These are phyloP conservation scores for Gentiana macrophylla DNA, from an alignment of 257 asterid species.

Conservation along the genomic window DNA sequence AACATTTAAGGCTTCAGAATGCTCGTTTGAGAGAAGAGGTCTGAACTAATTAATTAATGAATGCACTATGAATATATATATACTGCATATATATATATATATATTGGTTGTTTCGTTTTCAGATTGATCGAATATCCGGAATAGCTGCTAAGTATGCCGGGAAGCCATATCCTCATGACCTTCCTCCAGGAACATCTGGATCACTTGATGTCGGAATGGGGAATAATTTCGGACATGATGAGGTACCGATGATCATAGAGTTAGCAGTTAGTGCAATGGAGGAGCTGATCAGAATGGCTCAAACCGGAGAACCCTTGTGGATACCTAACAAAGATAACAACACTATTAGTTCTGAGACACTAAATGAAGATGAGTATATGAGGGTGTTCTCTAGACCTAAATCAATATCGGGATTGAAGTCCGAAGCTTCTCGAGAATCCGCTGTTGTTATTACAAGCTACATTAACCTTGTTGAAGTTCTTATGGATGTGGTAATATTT, in stretches of 20 bases:
- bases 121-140: constrained; percentile 72
- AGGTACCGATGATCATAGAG: constrained; percentile 55
- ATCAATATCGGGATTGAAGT: constrained; percentile 49
- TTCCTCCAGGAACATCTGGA: constrained; percentile 29
- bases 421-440: constrained; percentile 87
- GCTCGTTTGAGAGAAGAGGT: constrained; percentile 77
- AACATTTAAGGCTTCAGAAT: constrained; percentile 58
- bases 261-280: constrained; percentile 86
- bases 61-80: background rate
- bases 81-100: no score
- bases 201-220: constrained; percentile 47
- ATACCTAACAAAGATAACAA: constrained; percentile 22
- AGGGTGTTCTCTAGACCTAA: constrained; percentile 74
- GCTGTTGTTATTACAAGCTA: constrained; percentile 90
- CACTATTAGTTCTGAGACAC: constrained; percentile 11
- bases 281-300: constrained; percentile 57
- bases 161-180: constrained; percentile 43
- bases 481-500: constrained; percentile 76
- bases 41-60: background rate
- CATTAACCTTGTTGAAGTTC: constrained; percentile 67
- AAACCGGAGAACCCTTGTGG: constrained; percentile 73
- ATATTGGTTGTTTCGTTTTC: constrained; percentile 1
- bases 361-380: constrained; percentile 66
- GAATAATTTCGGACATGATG: constrained; percentile 45
- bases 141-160: constrained; percentile 68